Evolutionary conservation across 441 rosid species (phyloP).

Genomic region (Corymbia citriodora): DNA sequence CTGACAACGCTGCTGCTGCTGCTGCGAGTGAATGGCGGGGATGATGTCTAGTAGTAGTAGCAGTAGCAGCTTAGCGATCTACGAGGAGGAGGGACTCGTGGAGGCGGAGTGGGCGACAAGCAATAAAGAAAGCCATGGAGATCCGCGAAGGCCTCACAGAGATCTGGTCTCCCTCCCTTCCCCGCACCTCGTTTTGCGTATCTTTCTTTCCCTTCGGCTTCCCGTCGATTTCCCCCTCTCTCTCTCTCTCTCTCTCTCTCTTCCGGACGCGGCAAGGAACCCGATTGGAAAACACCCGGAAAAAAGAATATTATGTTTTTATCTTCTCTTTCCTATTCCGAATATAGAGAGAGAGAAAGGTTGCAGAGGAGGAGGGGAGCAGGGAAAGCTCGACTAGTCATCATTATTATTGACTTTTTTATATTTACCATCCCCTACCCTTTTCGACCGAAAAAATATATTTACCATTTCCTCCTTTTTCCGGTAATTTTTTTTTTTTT

Average conservation of each 20-base stretch:
- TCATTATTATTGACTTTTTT: neutral
- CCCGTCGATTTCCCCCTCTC: too few relatives aligned
- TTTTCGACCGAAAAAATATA: too few relatives aligned
- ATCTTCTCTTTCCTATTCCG: neutral
- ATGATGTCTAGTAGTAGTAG: neutral
- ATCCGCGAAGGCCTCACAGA: neutral
- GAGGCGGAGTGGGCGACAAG: neutral
- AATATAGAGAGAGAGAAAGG: neutral
- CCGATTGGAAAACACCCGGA: neutral
- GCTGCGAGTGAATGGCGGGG: neutral
- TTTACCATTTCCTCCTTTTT: too few relatives aligned
- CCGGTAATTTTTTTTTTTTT: neutral
- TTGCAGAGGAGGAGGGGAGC: neutral
- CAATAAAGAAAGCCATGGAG: neutral
- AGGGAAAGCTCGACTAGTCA: slow-evolving; percentile 15
- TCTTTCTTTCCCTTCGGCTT: too few relatives aligned
- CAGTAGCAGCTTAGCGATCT: neutral
- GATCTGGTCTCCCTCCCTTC: neutral
- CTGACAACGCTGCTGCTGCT: neutral
- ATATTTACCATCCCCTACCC: neutral
- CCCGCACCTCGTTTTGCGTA: neutral
- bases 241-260: fast-evolving
- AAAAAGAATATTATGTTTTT: neutral
- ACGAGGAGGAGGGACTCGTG: neutral
- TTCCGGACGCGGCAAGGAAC: neutral